Conservation (phyloP, 208 protist species). For the Wallacemonas sp. region DNA sequence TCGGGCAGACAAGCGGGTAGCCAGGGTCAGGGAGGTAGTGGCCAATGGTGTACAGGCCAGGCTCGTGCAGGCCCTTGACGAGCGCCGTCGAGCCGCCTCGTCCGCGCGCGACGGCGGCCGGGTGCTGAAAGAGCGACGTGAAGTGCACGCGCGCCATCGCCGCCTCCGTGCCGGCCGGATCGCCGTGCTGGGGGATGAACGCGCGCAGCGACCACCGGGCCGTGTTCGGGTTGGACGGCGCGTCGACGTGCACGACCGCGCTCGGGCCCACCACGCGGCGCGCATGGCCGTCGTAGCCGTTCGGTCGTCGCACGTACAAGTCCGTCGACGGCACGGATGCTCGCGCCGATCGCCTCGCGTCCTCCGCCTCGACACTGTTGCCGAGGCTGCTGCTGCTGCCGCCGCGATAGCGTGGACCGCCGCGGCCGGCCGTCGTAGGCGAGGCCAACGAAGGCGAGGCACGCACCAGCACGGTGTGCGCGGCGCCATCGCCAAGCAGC, state of each 20-base stretch:
- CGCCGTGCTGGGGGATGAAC: slow-evolving; percentile 34
- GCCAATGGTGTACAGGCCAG: slow-evolving; percentile 78
- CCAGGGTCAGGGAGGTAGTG: slow-evolving; percentile 62
- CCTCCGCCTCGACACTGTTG: not conserved
- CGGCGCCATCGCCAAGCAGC: slow-evolving; percentile 68
- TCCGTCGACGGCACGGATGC: too few relatives aligned
- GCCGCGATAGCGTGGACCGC: too few relatives aligned
- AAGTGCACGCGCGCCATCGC: slow-evolving; percentile 60
- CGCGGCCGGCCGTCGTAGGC: too few relatives aligned
- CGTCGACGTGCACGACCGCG: slow-evolving; percentile 69
- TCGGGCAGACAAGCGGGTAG: slow-evolving; percentile 68
- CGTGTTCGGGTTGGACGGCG: slow-evolving; percentile 23
- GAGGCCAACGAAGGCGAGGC: not conserved
- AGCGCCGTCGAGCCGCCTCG: slow-evolving; percentile 57
- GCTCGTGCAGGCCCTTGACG: slow-evolving; percentile 52
- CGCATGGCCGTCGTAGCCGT: slow-evolving; percentile 10
- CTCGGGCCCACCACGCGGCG: slow-evolving; percentile 60
- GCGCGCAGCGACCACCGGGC: slow-evolving; percentile 45
- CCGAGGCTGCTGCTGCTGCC: not conserved
- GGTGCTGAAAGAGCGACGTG: slow-evolving; percentile 38
- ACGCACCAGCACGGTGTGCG: slow-evolving; percentile 25
- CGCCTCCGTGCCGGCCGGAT: slow-evolving; percentile 37
- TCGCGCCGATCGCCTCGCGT: too few relatives aligned
- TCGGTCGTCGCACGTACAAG: not conserved
- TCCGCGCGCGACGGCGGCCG: slow-evolving; percentile 38